Evolutionary conservation across 768 basidiomycete genomes (phyloP).

Genomic region (Pluteus cervinus): DNA sequence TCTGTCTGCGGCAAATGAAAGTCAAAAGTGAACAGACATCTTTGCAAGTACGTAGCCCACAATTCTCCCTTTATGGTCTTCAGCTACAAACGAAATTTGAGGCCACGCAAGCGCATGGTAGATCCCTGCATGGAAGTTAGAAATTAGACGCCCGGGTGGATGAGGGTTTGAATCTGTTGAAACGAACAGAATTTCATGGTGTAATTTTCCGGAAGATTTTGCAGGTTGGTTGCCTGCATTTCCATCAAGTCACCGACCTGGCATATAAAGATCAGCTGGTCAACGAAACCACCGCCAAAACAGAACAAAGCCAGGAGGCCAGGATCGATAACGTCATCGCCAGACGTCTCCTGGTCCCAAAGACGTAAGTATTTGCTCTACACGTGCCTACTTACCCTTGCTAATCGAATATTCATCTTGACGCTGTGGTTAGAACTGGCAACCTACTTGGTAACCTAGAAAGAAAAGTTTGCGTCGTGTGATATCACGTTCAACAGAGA

Average conservation of each 20-base stretch:
- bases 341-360: constrained; percentile 4
- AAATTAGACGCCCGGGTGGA: not conserved
- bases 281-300: constrained; percentile 7
- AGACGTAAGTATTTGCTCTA: too few species aligned
- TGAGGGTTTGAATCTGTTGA: not conserved
- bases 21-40: constrained; percentile 56
- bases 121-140: constrained; percentile 47
- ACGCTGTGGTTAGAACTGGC: too few species aligned
- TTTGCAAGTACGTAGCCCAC: constrained; percentile 96
- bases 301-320: constrained; percentile 10
- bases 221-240: constrained; percentile 92
- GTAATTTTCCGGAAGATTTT: constrained; percentile 92
- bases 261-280: constrained; percentile 27
- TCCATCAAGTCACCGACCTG: constrained; percentile 85
- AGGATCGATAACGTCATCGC: constrained; percentile 11
- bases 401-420: constrained; percentile 52
- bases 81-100: constrained; percentile 87
- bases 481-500: too few species aligned
- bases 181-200: constrained; percentile 70
- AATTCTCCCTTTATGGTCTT: constrained; percentile 81
- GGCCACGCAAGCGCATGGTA: constrained; percentile 93
- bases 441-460: too few species aligned
- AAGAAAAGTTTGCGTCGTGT: too few species aligned
- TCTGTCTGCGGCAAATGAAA: not conserved
- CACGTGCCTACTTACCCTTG: constrained; percentile 28